Evolutionary conservation across 139 green algal genomes (phyloP).

Genomic region (Microglena sp.): DNA sequence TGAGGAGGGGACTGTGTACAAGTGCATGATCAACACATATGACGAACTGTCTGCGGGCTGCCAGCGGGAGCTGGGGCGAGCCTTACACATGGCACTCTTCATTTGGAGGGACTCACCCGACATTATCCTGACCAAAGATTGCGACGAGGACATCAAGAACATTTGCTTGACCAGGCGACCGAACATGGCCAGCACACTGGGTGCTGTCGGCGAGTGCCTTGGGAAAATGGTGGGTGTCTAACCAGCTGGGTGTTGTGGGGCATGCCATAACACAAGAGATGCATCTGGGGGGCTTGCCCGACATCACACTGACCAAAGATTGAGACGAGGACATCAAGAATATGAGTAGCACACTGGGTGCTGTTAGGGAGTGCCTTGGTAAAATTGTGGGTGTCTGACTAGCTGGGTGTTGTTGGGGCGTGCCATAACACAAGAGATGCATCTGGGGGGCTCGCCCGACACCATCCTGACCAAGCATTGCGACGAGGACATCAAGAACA

Average conservation of each 20-base stretch:
- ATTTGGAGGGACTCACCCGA: slow-evolving; percentile 53
- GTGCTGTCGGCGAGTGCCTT: slow-evolving; percentile 63
- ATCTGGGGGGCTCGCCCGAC: too few relatives aligned
- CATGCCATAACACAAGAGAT: too few relatives aligned
- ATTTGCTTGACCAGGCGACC: slow-evolving; percentile 30
- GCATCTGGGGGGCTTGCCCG: too few relatives aligned
- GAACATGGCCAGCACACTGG: slow-evolving; percentile 42
- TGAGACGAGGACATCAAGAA: slow-evolving; percentile 64
- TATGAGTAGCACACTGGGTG: slow-evolving; percentile 40
- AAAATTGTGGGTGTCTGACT: too few relatives aligned
- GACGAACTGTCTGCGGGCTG: slow-evolving; percentile 38
- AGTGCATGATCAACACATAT: slow-evolving; percentile 56
- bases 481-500: slow-evolving; percentile 51
- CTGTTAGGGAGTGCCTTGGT: too few relatives aligned
- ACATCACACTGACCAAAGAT: slow-evolving; percentile 45
- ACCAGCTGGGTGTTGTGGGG: too few relatives aligned
- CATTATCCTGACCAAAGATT: slow-evolving; percentile 48
- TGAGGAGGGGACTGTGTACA: slow-evolving; percentile 48
- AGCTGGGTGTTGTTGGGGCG: too few relatives aligned
- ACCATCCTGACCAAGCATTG: slow-evolving; percentile 58
- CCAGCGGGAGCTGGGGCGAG: slow-evolving; percentile 59
- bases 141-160: slow-evolving; percentile 56
- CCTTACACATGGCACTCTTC: slow-evolving; percentile 76
- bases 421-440: too few relatives aligned
- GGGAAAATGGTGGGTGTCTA: slow-evolving; percentile 39